Conservation (phyloP, 176 grass and related monocot species). For the Tillandsia leiboldiana region DNA sequence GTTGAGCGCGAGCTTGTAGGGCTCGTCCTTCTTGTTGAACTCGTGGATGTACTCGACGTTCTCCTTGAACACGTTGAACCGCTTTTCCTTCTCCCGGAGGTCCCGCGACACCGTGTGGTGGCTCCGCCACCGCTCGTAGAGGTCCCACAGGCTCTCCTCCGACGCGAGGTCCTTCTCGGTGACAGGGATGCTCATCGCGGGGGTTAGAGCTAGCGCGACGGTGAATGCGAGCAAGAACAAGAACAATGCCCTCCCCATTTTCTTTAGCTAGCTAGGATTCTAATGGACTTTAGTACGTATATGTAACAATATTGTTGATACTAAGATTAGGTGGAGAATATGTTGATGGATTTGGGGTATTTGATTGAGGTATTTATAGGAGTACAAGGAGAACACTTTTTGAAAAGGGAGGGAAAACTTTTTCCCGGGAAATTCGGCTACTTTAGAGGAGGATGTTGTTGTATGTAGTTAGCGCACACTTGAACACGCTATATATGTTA, state of each 20-base stretch:
- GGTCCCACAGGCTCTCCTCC: slow-evolving; percentile 37
- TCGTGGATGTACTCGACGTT: slow-evolving; percentile 57
- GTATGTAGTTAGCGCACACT: too few relatives aligned
- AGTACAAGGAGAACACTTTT: not conserved
- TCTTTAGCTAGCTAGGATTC: not conserved
- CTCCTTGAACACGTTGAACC: slow-evolving; percentile 68
- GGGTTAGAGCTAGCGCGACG: not conserved
- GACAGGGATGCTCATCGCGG: slow-evolving; percentile 21
- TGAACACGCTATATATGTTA: too few relatives aligned
- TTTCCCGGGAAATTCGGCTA: too few relatives aligned
- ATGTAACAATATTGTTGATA: not conserved
- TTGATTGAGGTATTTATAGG: not conserved
- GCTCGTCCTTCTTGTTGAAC: slow-evolving; percentile 36
- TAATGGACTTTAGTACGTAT: not conserved
- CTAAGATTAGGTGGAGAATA: not conserved
- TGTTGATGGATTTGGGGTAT: not conserved
- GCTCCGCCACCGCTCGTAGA: slow-evolving; percentile 58
- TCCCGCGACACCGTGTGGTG: slow-evolving; percentile 25
- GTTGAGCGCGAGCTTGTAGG: slow-evolving; percentile 63
- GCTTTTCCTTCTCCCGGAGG: not conserved
- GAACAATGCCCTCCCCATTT: slow-evolving; percentile 22
- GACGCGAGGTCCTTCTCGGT: slow-evolving; percentile 42
- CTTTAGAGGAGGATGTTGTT: too few relatives aligned
- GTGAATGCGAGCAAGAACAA: not conserved
- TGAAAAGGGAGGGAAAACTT: too few relatives aligned